phyloP scores from a whole-genome alignment of 495 filamentous ascomycete genomes.

The Xanthoparmelia taractica region DNA sequence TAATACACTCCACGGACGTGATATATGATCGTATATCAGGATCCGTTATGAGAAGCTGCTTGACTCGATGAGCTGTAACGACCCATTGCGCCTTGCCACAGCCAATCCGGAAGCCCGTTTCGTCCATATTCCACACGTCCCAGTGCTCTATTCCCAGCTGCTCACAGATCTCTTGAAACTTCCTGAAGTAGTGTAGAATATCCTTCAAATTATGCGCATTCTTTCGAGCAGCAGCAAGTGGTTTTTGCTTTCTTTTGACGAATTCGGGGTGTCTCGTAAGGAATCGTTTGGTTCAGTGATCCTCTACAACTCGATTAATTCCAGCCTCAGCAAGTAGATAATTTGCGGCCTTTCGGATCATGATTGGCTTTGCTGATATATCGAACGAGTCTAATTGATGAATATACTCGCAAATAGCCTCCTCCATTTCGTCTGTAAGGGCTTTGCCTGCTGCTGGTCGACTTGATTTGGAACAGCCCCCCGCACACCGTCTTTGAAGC shows the following conservation, averaged over 20 bases:
- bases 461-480: no score
- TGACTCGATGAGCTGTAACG: background rate
- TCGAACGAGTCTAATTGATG: no score
- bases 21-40: conserved; percentile 14
- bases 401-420: no score
- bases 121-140: conserved; percentile 8
- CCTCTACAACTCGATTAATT: background rate
- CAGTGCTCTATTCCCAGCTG: background rate
- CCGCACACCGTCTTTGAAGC: no score
- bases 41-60: background rate
- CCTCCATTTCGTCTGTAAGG: no score
- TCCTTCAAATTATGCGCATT: background rate
- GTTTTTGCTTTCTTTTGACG: background rate
- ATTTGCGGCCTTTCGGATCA: background rate
- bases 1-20: conserved; percentile 16
- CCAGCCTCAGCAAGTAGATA: background rate
- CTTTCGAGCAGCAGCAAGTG: background rate
- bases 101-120: conserved; percentile 7
- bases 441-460: no score
- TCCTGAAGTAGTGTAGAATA: background rate
- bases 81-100: conserved; percentile 1
- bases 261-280: background rate
- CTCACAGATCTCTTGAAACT: background rate
- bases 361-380: background rate
- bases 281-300: background rate